These are phyloP conservation scores for Wallemia ichthyophaga DNA, from an alignment of 1,284 basidiomycete species.

Conservation along the genomic window DNA sequence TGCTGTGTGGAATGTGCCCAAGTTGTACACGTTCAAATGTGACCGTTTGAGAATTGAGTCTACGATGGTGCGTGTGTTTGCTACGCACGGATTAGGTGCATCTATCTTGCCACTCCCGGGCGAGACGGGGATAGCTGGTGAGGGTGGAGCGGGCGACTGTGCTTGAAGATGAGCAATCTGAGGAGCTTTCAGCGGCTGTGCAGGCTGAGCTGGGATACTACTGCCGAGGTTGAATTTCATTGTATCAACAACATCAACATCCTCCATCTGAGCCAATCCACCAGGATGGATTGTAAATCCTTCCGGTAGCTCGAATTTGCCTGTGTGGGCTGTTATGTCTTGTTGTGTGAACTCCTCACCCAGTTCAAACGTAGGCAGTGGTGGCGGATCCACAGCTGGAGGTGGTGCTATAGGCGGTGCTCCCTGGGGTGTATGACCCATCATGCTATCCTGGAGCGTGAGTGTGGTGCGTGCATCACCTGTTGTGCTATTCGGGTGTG, in stretches of 20 bases:
- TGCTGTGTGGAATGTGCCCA: neutral
- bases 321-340: neutral
- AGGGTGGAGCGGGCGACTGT: neutral
- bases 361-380: neutral
- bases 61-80: neutral
- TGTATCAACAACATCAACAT: neutral
- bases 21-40: neutral
- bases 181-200: neutral
- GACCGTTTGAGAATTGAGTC: neutral
- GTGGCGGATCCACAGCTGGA: neutral
- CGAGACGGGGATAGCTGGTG: neutral
- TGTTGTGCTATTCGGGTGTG: too few relatives aligned
- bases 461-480: too few relatives aligned
- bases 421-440: neutral
- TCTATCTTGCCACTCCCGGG: neutral
- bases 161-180: neutral
- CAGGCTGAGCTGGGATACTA: neutral
- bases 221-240: neutral
- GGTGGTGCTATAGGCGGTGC: neutral
- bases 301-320: conserved; percentile 14
- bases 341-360: neutral
- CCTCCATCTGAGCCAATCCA: neutral
- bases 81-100: neutral
- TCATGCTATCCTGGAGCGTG: neutral
- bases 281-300: conserved; percentile 15